Conservation (phyloP, 2,329 filamentous ascomycete genomes). For the Diaporthe citriasiana region DNA sequence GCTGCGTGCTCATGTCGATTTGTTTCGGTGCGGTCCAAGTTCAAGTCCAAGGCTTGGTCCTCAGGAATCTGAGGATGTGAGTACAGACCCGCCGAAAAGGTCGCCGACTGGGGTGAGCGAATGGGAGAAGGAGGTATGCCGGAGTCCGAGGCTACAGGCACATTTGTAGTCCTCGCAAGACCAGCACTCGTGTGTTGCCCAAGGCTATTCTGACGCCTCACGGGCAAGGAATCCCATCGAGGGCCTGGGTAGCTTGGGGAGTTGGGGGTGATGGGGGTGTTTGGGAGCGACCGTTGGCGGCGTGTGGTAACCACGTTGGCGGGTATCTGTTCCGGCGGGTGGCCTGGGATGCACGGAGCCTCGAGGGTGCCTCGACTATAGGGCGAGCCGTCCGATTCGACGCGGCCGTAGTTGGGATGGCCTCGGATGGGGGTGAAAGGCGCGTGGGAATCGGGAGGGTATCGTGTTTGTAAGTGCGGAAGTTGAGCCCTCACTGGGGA, state of each 20-base stretch:
- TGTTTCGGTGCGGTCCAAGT: slow-evolving; percentile 41
- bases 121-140: slow-evolving; percentile 43
- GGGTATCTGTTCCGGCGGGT: slow-evolving; percentile 28
- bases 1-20: slow-evolving; percentile 44
- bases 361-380: slow-evolving; percentile 1
- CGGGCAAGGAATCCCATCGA: slow-evolving; percentile 39
- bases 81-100: slow-evolving; percentile 50
- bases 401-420: slow-evolving; percentile 17
- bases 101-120: slow-evolving; percentile 46
- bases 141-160: slow-evolving; percentile 33
- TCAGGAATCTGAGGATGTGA: slow-evolving; percentile 52
- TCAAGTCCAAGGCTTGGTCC: slow-evolving; percentile 41
- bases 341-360: slow-evolving; percentile 15
- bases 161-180: slow-evolving; percentile 25
- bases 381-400: slow-evolving; percentile 10
- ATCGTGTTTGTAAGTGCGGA: slow-evolving; percentile 10
- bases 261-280: slow-evolving; percentile 35
- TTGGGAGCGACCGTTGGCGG: slow-evolving; percentile 42
- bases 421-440: neutral
- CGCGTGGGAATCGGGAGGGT: slow-evolving; percentile 7
- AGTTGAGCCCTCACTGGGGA: slow-evolving; percentile 28
- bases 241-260: slow-evolving; percentile 36
- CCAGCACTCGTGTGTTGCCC: slow-evolving; percentile 1
- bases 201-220: slow-evolving; percentile 27
- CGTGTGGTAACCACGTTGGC: slow-evolving; percentile 36